Conservation (phyloP, 2,329 filamentous ascomycete genomes). For the Simplicillium sp. region DNA sequence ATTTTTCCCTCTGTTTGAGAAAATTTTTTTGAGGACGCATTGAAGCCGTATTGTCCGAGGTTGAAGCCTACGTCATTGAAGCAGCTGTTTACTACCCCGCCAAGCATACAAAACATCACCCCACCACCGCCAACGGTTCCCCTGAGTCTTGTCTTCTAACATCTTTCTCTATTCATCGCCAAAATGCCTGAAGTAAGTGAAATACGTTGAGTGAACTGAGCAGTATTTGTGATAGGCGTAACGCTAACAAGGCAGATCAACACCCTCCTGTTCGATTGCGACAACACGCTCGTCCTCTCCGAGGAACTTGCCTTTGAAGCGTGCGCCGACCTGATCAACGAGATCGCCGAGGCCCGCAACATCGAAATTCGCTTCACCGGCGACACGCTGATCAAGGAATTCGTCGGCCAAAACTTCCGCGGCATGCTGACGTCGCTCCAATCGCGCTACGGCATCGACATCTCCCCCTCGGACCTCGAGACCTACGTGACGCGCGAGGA, state of each 20-base stretch:
- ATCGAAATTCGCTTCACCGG: conserved; percentile 65
- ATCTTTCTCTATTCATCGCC: not conserved
- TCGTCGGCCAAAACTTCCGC: conserved; percentile 90
- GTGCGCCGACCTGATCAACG: conserved; percentile 80
- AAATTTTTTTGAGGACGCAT: no score
- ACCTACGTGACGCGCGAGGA: conserved; percentile 69
- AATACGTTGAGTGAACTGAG: not conserved
- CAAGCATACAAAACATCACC: not conserved
- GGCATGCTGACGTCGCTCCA: conserved; percentile 77
- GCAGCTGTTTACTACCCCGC: not conserved
- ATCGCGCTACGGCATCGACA: conserved; percentile 63
- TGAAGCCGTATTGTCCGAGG: no score
- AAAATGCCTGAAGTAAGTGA: conserved; percentile 7
- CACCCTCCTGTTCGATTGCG: conserved; percentile 65
- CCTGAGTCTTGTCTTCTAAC: not conserved
- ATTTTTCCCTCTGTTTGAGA: no score
- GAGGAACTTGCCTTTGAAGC: conserved; percentile 88
- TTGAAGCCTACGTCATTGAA: not conserved
- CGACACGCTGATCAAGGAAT: conserved; percentile 70
- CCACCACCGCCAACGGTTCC: no score
- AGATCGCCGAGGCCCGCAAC: conserved; percentile 62
- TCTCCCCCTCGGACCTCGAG: conserved; percentile 60
- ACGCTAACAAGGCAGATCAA: conserved; percentile 37
- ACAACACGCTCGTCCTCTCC: conserved; percentile 91
- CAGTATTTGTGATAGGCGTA: not conserved